Conservation (phyloP, 2,329 filamentous ascomycete genomes). For the Apiospora kogelbergensis region DNA sequence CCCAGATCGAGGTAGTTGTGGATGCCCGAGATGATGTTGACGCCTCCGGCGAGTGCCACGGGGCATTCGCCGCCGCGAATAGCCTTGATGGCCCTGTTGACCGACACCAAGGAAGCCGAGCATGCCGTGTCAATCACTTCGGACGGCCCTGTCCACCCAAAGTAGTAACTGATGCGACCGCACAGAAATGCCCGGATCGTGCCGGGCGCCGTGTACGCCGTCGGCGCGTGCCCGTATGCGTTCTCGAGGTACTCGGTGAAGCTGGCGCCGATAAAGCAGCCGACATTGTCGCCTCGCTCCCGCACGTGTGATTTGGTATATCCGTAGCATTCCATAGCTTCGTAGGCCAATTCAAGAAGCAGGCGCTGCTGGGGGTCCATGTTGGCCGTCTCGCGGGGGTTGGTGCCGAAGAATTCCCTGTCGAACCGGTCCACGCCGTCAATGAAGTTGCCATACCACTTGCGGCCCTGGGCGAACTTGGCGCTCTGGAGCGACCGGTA, state of each 20-base stretch:
- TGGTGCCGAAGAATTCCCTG: slow-evolving; percentile 28
- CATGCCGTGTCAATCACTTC: slow-evolving; percentile 38
- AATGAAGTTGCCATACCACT: slow-evolving; percentile 25
- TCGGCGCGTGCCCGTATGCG: slow-evolving; percentile 22
- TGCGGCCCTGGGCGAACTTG: too few relatives aligned
- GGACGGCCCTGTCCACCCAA: slow-evolving; percentile 36
- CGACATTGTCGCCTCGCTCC: slow-evolving; percentile 19
- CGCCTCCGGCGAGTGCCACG: slow-evolving; percentile 38
- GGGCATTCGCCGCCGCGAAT: slow-evolving; percentile 31
- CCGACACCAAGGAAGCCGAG: slow-evolving; percentile 34
- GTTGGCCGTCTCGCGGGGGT: slow-evolving; percentile 24
- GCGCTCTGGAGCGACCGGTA: background rate
- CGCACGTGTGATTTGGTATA: slow-evolving; percentile 14
- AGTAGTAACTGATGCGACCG: slow-evolving; percentile 34
- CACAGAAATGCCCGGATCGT: slow-evolving; percentile 31
- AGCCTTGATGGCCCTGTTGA: slow-evolving; percentile 33
- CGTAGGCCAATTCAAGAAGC: slow-evolving; percentile 20
- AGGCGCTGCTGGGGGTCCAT: slow-evolving; percentile 31
- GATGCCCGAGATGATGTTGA: slow-evolving; percentile 35
- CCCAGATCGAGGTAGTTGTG: slow-evolving; percentile 23
- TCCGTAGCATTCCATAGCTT: slow-evolving; percentile 20
- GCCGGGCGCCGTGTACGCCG: slow-evolving; percentile 34
- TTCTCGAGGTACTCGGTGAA: slow-evolving; percentile 27
- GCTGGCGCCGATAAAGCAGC: slow-evolving; percentile 26
- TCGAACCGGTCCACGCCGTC: slow-evolving; percentile 23